Percentiles rank a stretch among this genome's conserved stretches.
phyloP scores from a whole-genome alignment of 1,139 yeast genomes.

The Blastobotrys serpentis region DNA sequence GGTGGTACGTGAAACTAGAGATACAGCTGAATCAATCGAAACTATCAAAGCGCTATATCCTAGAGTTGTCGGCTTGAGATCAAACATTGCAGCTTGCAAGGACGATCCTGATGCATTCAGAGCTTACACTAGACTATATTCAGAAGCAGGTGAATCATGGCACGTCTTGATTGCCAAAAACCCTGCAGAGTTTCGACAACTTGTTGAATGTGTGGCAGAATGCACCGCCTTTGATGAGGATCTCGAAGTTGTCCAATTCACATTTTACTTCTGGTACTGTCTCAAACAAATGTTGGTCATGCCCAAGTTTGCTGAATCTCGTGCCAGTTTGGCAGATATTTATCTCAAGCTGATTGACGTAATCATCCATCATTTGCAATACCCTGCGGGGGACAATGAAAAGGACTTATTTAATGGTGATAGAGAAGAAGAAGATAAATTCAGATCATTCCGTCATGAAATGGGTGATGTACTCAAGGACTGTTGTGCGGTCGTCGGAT shows the following conservation, averaged over 20 bases:
- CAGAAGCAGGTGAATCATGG: constrained; percentile 97
- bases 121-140: constrained; percentile 72
- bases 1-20: constrained; percentile 77
- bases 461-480: constrained; percentile 97
- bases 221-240: constrained; percentile 68
- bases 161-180: constrained; percentile 76
- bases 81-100: constrained; percentile 46
- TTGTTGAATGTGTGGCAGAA: constrained; percentile 72
- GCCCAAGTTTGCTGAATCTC: constrained; percentile 61
- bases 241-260: constrained; percentile 83
- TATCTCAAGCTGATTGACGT: constrained; percentile 65
- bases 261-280: constrained; percentile 90
- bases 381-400: constrained; percentile 54
- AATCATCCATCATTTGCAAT: constrained; percentile 69
- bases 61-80: constrained; percentile 61
- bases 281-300: constrained; percentile 69
- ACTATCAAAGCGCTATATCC: constrained; percentile 67
- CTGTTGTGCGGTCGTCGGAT: constrained; percentile 87
- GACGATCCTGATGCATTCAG: constrained; percentile 73
- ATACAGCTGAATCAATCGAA: constrained; percentile 50
- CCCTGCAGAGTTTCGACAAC: constrained; percentile 67
- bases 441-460: constrained; percentile 89
- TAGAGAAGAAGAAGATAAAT: constrained; percentile 85
- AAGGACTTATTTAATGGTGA: constrained; percentile 55
- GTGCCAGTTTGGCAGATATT: constrained; percentile 54